These are phyloP conservation scores for Aspergillus leporis DNA, from an alignment of 495 filamentous ascomycete species.

Conservation along the genomic window DNA sequence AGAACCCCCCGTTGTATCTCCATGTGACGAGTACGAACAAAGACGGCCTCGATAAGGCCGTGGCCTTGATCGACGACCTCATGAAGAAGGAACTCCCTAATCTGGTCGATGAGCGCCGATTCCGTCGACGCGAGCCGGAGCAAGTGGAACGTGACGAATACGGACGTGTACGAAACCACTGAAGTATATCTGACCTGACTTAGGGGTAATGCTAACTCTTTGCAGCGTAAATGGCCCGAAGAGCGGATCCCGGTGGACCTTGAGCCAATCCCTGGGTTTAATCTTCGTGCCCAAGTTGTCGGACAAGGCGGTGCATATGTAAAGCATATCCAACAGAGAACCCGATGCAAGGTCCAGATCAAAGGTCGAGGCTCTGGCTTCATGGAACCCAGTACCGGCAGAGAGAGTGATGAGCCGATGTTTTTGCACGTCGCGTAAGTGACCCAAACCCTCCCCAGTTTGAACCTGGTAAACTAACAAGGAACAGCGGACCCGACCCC, in stretches of 20 bases:
- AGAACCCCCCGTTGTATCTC: constrained; percentile 94
- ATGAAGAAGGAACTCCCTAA: constrained; percentile 97
- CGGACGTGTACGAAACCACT: constrained; percentile 67
- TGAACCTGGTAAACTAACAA: constrained; percentile 26
- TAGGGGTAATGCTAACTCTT: constrained; percentile 23
- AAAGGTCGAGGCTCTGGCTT: constrained; percentile 97
- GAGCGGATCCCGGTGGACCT: constrained; percentile 88
- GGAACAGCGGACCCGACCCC: constrained; percentile 76
- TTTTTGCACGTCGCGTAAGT: constrained; percentile 88
- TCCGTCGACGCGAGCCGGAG: constrained; percentile 84
- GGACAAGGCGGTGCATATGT: constrained; percentile 92
- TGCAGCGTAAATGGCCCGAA: constrained; percentile 97
- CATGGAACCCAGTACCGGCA: constrained; percentile 76
- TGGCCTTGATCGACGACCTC: constrained; percentile 82
- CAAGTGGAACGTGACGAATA: constrained; percentile 92
- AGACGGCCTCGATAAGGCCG: constrained; percentile 84
- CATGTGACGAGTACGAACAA: constrained; percentile 94
- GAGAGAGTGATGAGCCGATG: constrained; percentile 93
- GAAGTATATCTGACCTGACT: neutral
- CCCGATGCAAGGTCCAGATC: constrained; percentile 92
- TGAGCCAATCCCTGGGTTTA: constrained; percentile 93
- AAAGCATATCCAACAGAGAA: constrained; percentile 95
- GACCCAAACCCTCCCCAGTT: neutral
- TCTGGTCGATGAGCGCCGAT: constrained; percentile 91
- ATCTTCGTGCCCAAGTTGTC: constrained; percentile 91